Evolutionary conservation across 805 yeast species (phyloP).

Genomic region (Hanseniaspora singularis): DNA sequence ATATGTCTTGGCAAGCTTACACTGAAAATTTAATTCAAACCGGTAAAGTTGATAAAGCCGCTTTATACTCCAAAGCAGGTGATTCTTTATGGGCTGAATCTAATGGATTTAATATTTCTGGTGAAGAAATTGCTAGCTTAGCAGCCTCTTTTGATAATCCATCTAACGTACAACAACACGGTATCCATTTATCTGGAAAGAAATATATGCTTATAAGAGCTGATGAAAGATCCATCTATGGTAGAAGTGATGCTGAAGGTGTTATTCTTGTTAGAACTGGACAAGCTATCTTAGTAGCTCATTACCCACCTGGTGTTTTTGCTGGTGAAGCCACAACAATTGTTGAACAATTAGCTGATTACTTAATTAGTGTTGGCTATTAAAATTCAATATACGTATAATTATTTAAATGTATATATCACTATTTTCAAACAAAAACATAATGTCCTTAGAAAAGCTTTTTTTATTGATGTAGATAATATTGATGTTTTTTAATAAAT

Average conservation of each 20-base stretch:
- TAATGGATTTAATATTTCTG: conserved; percentile 49
- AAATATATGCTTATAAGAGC: conserved; percentile 83
- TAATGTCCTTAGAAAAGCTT: too few relatives aligned
- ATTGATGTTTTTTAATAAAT: too few relatives aligned
- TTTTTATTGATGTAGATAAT: too few relatives aligned
- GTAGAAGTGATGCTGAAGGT: conserved; percentile 82
- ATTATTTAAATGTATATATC: not conserved
- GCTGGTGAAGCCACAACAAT: conserved; percentile 92
- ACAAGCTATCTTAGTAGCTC: conserved; percentile 87
- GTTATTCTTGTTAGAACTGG: conserved; percentile 82
- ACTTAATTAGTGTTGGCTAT: conserved; percentile 79
- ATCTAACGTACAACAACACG: conserved; percentile 64
- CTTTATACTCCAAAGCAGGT: conserved; percentile 87
- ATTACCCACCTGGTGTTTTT: conserved; percentile 80
- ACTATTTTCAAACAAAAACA: too few relatives aligned
- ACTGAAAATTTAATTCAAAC: conserved; percentile 85
- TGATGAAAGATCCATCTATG: conserved; percentile 87
- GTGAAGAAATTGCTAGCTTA: conserved; percentile 59
- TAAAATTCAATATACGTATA: conserved; percentile 47
- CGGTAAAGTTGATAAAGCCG: conserved; percentile 82
- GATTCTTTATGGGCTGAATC: conserved; percentile 90
- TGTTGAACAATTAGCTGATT: conserved; percentile 92
- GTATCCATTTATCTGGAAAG: conserved; percentile 71
- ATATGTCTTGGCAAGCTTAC: conserved; percentile 47
- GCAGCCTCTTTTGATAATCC: conserved; percentile 76